These are phyloP conservation scores for Gypsophila paniculata DNA, from an alignment of 179 eudicot species.

Conservation along the genomic window DNA sequence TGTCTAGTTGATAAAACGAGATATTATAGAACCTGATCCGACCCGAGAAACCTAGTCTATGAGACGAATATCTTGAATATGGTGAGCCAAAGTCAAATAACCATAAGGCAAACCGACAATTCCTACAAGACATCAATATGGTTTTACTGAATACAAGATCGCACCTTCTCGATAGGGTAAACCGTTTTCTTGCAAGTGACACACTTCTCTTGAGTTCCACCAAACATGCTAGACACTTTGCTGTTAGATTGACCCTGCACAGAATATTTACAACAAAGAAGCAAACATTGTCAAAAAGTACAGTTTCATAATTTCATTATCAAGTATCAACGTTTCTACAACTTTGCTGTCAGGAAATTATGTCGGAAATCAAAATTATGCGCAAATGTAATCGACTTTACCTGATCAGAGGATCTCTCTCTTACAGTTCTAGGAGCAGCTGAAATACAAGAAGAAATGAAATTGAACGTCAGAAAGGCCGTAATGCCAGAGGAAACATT, in stretches of 20 bases:
- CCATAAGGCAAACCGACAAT: not conserved
- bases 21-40: not conserved
- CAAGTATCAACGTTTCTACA: not conserved
- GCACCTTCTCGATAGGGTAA: conserved; percentile 89
- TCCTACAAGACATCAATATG: not conserved
- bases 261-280: conserved; percentile 2
- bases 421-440: conserved; percentile 63
- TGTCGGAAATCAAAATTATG: not conserved
- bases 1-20: not conserved
- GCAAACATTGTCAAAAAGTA: not conserved
- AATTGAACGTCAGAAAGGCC: not conserved
- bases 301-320: not conserved
- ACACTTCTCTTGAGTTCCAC: conserved; percentile 91
- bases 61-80: too few species aligned
- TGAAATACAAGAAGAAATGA: conserved; percentile 20
- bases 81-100: not conserved
- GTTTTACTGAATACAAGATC: not conserved
- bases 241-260: conserved; percentile 48
- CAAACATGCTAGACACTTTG: conserved; percentile 69
- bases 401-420: conserved; percentile 60
- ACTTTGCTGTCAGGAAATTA: not conserved
- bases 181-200: conserved; percentile 85
- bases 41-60: too few species aligned
- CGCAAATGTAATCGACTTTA: conserved; percentile 16
- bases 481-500: too few species aligned